Evolutionary conservation across 805 yeast genomes (phyloP).

Genomic region (Zygoascus biomembranicola): DNA sequence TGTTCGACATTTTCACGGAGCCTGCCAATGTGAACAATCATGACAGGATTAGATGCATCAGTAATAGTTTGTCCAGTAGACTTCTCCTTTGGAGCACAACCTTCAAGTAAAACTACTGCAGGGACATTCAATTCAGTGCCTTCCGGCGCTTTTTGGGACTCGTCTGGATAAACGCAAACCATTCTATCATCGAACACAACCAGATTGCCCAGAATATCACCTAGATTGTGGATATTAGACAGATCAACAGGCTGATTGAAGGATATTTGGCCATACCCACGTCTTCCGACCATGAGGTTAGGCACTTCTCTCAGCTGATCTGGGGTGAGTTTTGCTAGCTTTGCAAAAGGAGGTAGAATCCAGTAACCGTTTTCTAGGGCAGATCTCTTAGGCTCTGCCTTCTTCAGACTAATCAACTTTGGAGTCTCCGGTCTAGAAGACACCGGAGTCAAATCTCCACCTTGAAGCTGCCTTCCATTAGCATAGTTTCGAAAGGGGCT

Average conservation of each 20-base stretch:
- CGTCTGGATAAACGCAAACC: slow-evolving; percentile 65
- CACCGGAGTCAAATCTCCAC: background rate
- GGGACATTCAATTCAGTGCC: slow-evolving; percentile 78
- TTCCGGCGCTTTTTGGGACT: slow-evolving; percentile 41
- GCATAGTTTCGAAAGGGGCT: background rate
- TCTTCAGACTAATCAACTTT: background rate
- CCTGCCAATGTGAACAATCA: slow-evolving; percentile 40
- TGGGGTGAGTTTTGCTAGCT: slow-evolving; percentile 46
- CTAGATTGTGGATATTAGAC: slow-evolving; percentile 49
- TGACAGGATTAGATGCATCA: slow-evolving; percentile 62
- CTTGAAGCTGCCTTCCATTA: background rate
- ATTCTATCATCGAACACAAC: slow-evolving; percentile 53
- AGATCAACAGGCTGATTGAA: slow-evolving; percentile 73
- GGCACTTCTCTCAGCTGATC: slow-evolving; percentile 51
- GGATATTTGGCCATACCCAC: slow-evolving; percentile 59
- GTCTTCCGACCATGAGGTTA: slow-evolving; percentile 65
- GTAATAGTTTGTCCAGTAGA: slow-evolving; percentile 50
- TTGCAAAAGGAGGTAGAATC: slow-evolving; percentile 63
- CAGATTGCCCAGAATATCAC: slow-evolving; percentile 55
- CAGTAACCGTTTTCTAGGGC: slow-evolving; percentile 48
- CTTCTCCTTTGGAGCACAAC: slow-evolving; percentile 64
- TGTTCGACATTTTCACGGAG: slow-evolving; percentile 40
- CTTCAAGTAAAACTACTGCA: slow-evolving; percentile 62
- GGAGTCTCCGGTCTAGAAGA: background rate
- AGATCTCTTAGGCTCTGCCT: background rate